A percentile compares a stretch with the other conserved stretches of the same genome.
phyloP scores from a whole-genome alignment of 257 asterid genomes.

The Nicotiana sylvestris region DNA sequence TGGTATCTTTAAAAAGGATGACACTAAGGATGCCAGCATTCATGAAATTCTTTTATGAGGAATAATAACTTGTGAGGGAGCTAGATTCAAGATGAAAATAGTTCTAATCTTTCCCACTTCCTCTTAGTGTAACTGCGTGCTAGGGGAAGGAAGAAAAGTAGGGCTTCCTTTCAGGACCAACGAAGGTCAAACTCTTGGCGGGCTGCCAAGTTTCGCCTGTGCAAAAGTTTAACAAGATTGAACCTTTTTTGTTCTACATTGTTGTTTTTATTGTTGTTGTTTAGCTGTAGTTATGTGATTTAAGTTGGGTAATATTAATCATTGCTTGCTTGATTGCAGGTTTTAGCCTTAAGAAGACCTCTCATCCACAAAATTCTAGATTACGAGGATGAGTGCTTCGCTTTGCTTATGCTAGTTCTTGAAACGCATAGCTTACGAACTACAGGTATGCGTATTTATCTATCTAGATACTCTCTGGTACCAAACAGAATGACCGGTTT shows the following conservation, averaged over 20 bases:
- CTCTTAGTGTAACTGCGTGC: no score
- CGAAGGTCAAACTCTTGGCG: no score
- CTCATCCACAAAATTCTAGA: constrained; percentile 85
- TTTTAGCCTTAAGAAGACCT: constrained; percentile 87
- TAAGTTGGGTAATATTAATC: neutral
- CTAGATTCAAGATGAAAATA: no score
- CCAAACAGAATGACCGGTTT: neutral
- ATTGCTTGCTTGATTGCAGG: constrained; percentile 39
- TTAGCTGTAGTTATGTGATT: neutral
- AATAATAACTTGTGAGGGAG: no score
- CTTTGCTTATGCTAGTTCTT: constrained; percentile 85
- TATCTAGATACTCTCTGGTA: neutral
- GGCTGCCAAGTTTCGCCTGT: no score
- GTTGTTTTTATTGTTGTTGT: neutral
- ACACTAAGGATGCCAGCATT: no score
- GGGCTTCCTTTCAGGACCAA: no score
- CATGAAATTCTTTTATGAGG: no score
- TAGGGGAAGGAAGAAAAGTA: no score
- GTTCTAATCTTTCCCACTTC: no score
- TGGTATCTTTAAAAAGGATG: neutral
- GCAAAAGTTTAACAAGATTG: no score
- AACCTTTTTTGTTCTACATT: no score
- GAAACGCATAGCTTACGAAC: constrained; percentile 95
- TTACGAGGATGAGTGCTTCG: constrained; percentile 89
- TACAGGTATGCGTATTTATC: constrained; percentile 41